Conservation (phyloP, 257 asterid genomes). For the Datura wrightii region DNA sequence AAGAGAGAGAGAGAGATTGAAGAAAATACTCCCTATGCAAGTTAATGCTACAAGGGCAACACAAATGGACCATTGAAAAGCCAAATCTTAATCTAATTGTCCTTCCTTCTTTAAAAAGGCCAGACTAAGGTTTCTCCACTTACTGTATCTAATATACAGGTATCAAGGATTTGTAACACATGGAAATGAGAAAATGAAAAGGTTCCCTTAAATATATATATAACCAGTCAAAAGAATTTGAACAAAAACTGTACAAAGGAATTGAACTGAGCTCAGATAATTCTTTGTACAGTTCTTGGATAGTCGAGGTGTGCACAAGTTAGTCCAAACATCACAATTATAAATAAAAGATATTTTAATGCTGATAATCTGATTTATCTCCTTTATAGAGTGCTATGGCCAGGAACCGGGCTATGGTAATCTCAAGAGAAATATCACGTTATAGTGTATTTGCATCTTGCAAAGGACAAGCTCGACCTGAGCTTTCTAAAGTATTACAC, state of each 20-base stretch:
- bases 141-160: neutral
- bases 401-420: constrained; percentile 1
- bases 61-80: neutral
- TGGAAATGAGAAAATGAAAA: neutral
- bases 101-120: neutral
- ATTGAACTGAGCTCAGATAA: constrained; percentile 1
- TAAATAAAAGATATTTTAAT: neutral
- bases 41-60: neutral
- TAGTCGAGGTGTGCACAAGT: neutral
- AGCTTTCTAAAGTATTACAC: constrained; percentile 1
- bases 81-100: neutral
- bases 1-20: neutral
- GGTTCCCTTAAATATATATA: neutral
- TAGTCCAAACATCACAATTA: neutral
- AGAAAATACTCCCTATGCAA: neutral
- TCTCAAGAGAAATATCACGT: neutral
- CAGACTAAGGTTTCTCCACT: neutral
- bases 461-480: neutral
- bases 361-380: neutral
- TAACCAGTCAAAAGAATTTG: neutral
- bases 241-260: neutral
- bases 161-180: constrained; percentile 12
- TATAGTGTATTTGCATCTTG: neutral
- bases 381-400: neutral
- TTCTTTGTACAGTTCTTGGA: constrained; percentile 1